These are phyloP conservation scores for Skeletonema menzelii DNA, from an alignment of 108 stramenopile species.

Conservation along the genomic window DNA sequence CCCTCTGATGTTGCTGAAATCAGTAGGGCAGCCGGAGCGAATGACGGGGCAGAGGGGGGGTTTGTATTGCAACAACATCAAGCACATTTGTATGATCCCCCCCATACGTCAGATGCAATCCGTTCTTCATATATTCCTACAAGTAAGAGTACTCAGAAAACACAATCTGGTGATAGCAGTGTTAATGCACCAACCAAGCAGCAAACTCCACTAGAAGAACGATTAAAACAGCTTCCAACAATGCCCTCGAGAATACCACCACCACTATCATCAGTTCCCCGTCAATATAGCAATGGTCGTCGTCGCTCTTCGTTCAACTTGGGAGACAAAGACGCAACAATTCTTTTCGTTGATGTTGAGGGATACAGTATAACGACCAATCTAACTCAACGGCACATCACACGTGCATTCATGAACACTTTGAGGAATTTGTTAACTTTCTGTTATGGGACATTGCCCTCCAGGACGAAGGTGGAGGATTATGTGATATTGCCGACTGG, in stretches of 20 bases:
- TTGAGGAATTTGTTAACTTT: slow-evolving; percentile 22
- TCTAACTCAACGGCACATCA: slow-evolving; percentile 16
- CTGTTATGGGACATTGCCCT: slow-evolving; percentile 11
- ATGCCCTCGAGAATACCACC: background rate
- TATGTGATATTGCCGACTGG: slow-evolving; percentile 36
- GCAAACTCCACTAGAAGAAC: background rate
- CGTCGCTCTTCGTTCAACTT: background rate
- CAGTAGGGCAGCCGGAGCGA: background rate
- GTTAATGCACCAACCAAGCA: background rate
- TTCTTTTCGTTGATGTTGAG: slow-evolving; percentile 33
- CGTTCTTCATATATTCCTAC: background rate
- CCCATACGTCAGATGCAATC: background rate
- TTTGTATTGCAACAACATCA: background rate
- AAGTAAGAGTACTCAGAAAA: background rate
- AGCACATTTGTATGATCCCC: background rate
- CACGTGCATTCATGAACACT: slow-evolving; percentile 25
- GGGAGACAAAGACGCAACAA: background rate
- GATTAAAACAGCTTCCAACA: background rate
- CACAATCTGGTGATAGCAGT: no score
- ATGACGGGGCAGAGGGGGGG: background rate
- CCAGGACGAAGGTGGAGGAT: slow-evolving; percentile 8
- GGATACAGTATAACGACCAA: slow-evolving; percentile 28
- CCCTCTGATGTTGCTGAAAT: no score
- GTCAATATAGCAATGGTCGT: background rate
- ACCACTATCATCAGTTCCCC: background rate